Evolutionary conservation across 2,329 filamentous ascomycete genomes (phyloP), one percentile per base, ranked within the genome.

Genomic region (Rhynchosporium agropyri): DNA sequence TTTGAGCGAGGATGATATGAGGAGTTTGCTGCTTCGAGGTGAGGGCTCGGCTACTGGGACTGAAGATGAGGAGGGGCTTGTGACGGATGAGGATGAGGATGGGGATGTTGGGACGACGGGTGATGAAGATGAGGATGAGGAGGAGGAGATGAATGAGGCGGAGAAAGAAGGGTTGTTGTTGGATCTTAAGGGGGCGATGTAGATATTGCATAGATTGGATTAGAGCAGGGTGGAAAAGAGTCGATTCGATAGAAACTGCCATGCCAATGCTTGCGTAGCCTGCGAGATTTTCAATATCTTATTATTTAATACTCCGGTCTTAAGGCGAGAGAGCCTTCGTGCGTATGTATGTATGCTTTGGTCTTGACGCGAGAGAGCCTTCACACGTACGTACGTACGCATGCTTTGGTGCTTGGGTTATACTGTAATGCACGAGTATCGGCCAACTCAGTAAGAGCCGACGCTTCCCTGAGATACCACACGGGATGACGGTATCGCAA

Each of bases 1-100:
- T 7, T 73, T 87, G 45, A 86, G 83, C 65, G 83, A 86, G 67
- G 85, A 87, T 58, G 84, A 88, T 65, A 70, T 88, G 59, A 76
- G 77, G 66, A 81, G 79, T 60, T 70, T 87, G 42, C 66, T 87
- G 54, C 53, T 64, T 29, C 64, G 54, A 28, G 73, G 68, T 33
- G 70, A 65, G 46, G 68, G 43, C n/a, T 68, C 66, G 66, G 76
- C 64, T 62, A 75, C 61, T 15, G 56, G 50, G 1, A 59, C 58
- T 65, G 77, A 70, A 57, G 74, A 74, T 31, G 74, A 74, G 13
- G 74, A 70, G 28, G 51, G 51, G 9, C 12, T 54, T 54, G 28
- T 5, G 26, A 49, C 46, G 7, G 46, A 49, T 49, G 46, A 9
- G 46, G 43, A 46, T 6, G 46, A 26, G 9, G 51, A 54, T 15